phyloP scores from a whole-genome alignment of 768 basidiomycete genomes.

The Podaxis sp. region DNA sequence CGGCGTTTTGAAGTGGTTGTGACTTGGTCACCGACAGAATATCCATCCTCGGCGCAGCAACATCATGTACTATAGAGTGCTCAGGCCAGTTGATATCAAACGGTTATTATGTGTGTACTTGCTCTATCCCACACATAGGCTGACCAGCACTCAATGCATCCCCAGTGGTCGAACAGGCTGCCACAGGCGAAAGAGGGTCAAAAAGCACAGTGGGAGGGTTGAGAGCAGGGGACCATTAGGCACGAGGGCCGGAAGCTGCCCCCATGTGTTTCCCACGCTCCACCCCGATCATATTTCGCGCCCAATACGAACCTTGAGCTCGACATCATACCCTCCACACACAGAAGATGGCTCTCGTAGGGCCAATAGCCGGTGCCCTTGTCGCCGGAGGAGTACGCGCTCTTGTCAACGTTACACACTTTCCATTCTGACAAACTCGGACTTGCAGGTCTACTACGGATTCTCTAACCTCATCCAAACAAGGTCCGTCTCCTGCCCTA shows the following conservation, averaged over 20 bases:
- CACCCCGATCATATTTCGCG: background rate
- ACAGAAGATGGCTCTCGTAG: conserved; percentile 53
- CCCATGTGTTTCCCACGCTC: background rate
- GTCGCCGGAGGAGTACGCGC: conserved; percentile 60
- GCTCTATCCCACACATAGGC: background rate
- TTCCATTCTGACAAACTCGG: background rate
- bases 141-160: background rate
- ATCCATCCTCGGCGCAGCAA: background rate
- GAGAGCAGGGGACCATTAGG: too few relatives aligned
- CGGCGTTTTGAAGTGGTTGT: background rate
- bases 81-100: background rate
- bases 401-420: background rate
- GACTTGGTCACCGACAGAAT: background rate
- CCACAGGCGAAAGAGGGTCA: background rate
- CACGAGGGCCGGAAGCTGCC: background rate
- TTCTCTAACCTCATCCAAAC: conserved; percentile 65
- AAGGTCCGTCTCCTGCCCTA: conserved; percentile 31
- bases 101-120: background rate
- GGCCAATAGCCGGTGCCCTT: conserved; percentile 69
- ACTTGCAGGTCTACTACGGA: conserved; percentile 61
- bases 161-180: background rate
- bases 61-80: background rate
- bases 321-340: background rate
- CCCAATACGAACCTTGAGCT: background rate
- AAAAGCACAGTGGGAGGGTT: background rate